Evolutionary conservation across 2,329 filamentous ascomycete species (phyloP), one percentile per base, ranked within the genome.

Genomic region (Penicillium hordei): DNA sequence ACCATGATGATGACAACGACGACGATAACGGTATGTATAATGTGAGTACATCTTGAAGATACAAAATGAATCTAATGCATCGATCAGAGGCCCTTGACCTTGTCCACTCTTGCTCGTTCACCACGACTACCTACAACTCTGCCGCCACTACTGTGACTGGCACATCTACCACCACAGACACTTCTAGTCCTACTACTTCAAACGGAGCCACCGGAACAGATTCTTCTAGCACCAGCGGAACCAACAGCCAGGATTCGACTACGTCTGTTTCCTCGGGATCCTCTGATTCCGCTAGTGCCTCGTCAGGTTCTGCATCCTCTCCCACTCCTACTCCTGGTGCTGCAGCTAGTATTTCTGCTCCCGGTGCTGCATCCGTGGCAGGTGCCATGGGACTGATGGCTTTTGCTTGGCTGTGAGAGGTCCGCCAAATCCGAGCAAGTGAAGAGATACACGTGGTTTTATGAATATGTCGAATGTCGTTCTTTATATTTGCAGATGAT

Each of bases 1-100:
- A 68, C n/a, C 27, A 64, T 5, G 58, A 62, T 25, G 8, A 60
- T 17, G 29, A 56, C 34, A 25, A 57, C 12, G 55, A 58, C 7
- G 62, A 71, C 40, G 65, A 71, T 52, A 71, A 71, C 34, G 67
- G 70, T 71, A 69, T 51, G 49, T 57, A 48, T 12, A 43, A 34
- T 25, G 12, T 19, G 17, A 46, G 25, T 34, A 21, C 7, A 25
- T 21, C 4, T 9, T 3, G 1, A 25, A 10, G 4, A 42, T 25
- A 8, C 8, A 27, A 17, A 21, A 13, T 5, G 9, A 31, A 25
- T 17, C 55, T 67, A 34, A 69, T 43, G 8, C 15, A 3, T 9
- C 25, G 6, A 27, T 33, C 42, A 72, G 70, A 72, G 29, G 70
- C 68, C 29, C 68, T 72, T 42, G 65, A 70, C 13, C 68, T 73